Conservation (phyloP, 2,329 filamentous ascomycete genomes). For the Arthrinium phaeospermum region DNA sequence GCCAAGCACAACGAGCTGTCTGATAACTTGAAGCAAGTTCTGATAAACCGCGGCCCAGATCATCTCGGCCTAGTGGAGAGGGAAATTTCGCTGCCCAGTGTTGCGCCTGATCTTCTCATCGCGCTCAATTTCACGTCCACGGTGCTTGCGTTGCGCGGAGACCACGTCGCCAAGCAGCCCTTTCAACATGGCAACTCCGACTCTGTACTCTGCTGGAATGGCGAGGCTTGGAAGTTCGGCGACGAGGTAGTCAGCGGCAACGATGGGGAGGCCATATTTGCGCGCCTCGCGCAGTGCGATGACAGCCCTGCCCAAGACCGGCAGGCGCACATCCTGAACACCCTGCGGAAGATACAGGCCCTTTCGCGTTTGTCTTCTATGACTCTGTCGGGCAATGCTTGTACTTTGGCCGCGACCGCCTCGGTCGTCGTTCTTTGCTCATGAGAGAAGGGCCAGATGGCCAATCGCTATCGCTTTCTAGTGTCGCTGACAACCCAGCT, state of each 20-base stretch:
- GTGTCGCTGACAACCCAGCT: constrained; percentile 63
- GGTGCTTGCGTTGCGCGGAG: constrained; percentile 87
- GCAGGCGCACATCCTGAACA: constrained; percentile 50
- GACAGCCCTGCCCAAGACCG: constrained; percentile 32
- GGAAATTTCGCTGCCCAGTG: constrained; percentile 28
- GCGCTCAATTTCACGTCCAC: constrained; percentile 76
- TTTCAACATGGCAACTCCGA: constrained; percentile 61
- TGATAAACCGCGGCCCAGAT: constrained; percentile 66
- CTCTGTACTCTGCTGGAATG: constrained; percentile 92
- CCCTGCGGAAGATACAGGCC: constrained; percentile 70
- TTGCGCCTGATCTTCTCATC: constrained; percentile 28
- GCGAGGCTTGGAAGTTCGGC: constrained; percentile 85
- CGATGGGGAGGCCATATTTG: constrained; percentile 76
- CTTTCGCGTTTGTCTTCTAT: constrained; percentile 88
- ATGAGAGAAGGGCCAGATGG: constrained; percentile 50
- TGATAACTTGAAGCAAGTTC: constrained; percentile 47
- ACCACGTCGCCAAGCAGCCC: constrained; percentile 74
- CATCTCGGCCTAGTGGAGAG: constrained; percentile 53
- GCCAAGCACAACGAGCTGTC: constrained; percentile 38
- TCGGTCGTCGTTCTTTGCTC: constrained; percentile 85
- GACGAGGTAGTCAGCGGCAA: constrained; percentile 69
- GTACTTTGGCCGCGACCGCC: constrained; percentile 84
- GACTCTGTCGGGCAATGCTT: constrained; percentile 66
- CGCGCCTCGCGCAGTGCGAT: constrained; percentile 42
- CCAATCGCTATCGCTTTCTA: constrained; percentile 67